Percentiles rank a stretch among this genome's conserved stretches.
These are phyloP conservation scores for Fusarium anguioides DNA, from an alignment of 2,329 filamentous ascomycete species.

Conservation along the genomic window DNA sequence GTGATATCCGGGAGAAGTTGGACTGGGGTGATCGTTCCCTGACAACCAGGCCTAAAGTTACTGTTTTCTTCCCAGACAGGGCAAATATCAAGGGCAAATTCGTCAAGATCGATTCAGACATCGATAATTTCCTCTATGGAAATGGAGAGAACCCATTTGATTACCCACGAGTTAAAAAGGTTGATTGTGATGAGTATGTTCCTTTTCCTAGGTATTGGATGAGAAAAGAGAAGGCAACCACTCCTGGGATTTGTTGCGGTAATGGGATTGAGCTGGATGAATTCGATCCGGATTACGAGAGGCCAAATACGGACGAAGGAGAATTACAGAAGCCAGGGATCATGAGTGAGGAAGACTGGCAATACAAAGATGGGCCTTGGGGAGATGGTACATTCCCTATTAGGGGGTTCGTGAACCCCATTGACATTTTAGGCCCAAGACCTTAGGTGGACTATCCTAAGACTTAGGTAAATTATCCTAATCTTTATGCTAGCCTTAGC, in stretches of 20 bases:
- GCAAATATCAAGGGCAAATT: neutral
- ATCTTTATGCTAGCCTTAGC: no score
- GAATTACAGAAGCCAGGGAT: neutral
- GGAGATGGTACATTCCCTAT: no score
- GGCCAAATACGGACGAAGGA: neutral
- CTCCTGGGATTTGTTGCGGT: neutral
- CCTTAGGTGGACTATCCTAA: no score
- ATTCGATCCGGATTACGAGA: neutral
- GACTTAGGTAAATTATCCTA: no score
- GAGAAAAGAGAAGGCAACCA: neutral
- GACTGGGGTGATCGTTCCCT: neutral
- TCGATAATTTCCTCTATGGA: neutral
- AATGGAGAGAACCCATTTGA: neutral
- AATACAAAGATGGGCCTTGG: neutral
- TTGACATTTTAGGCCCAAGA: no score
- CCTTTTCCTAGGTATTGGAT: neutral
- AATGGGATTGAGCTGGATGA: neutral
- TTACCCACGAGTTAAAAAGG: neutral
- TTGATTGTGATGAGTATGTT: no score
- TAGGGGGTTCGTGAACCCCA: no score
- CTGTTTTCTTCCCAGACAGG: accelerated
- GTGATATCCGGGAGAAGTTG: neutral
- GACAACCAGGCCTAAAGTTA: neutral
- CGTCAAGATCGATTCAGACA: neutral
- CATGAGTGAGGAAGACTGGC: neutral